Percentiles rank a stretch among this genome's conserved stretches.
Conservation (phyloP, 192 early-diverging fungal species). For the Coemansia erecta region DNA sequence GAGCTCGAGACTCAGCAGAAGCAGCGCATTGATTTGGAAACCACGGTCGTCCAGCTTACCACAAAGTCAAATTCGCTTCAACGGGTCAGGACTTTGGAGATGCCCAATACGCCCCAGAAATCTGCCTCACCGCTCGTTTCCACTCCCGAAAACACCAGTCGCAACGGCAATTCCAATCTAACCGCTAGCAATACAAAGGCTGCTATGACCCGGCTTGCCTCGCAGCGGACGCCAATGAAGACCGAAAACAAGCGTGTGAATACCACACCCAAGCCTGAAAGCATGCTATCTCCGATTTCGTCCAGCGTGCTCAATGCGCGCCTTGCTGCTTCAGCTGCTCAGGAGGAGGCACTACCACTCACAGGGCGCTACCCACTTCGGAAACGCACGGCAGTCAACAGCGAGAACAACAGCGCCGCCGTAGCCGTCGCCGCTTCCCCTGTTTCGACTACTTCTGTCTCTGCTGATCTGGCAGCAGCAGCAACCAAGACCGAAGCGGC, state of each 20-base stretch:
- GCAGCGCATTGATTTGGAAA: constrained; percentile 21
- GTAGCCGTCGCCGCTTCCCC: not conserved
- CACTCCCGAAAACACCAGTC: not conserved
- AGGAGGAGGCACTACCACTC: not conserved
- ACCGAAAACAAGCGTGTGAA: constrained; percentile 25
- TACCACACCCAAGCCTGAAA: not conserved
- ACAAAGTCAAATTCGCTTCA: not conserved
- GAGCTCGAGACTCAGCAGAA: constrained; percentile 19
- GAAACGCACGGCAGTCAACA: constrained; percentile 31
- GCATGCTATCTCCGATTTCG: constrained; percentile 32
- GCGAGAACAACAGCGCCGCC: not conserved
- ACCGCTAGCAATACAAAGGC: constrained; percentile 6
- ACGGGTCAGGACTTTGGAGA: not conserved
- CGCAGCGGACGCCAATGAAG: constrained; percentile 26
- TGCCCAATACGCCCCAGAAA: constrained; percentile 4
- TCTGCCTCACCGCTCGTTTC: not conserved
- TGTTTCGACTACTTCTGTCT: not conserved
- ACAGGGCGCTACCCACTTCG: constrained; percentile 18
- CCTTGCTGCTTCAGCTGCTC: constrained; percentile 4
- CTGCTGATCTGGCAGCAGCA: not conserved
- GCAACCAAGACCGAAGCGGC: constrained; percentile 11
- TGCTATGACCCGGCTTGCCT: constrained; percentile 19
- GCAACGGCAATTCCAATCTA: not conserved
- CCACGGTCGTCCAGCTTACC: constrained; percentile 1
- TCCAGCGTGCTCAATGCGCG: constrained; percentile 40